A percentile compares a stretch with the other conserved stretches of the same genome.
Evolutionary conservation across 1,284 basidiomycete genomes (phyloP).

Genomic region (Phaffia rhodozyma): DNA sequence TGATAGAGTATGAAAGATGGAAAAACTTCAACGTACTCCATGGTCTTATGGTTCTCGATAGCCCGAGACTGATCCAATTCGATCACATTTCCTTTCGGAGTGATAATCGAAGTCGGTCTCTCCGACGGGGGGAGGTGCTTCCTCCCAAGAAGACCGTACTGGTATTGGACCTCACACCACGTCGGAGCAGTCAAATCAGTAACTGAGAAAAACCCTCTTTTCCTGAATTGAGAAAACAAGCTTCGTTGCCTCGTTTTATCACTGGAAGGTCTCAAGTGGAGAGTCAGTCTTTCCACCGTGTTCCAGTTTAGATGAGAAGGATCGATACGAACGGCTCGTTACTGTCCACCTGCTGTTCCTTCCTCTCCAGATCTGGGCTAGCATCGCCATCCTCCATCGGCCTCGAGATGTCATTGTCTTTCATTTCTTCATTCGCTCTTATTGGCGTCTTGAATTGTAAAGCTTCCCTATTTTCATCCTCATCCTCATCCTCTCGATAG

Average conservation of each 20-base stretch:
- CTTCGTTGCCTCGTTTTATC: background rate
- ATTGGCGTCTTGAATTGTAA: background rate
- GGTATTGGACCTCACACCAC: constrained; percentile 17
- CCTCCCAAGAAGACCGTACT: constrained; percentile 10
- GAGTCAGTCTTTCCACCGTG: background rate
- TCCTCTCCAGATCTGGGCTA: background rate
- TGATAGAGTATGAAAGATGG: background rate
- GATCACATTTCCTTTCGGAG: constrained; percentile 3
- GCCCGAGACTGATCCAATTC: constrained; percentile 4
- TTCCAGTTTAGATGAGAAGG: background rate
- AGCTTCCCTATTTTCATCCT: background rate
- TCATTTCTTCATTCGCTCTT: background rate
- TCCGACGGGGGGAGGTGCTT: background rate
- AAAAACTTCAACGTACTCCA: constrained; percentile 2
- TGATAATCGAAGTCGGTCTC: constrained; percentile 4
- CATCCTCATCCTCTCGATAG: too few species aligned
- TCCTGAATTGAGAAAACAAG: background rate
- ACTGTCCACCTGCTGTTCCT: background rate
- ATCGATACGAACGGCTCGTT: background rate
- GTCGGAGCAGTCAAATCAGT: constrained; percentile 8
- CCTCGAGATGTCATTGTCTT: background rate
- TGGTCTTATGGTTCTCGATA: constrained; percentile 2
- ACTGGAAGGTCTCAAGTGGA: background rate
- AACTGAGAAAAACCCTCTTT: constrained; percentile 9
- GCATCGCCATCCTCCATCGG: background rate